phyloP scores from a whole-genome alignment of 2,329 filamentous ascomycete genomes.

The Hypoxylon sp. region DNA sequence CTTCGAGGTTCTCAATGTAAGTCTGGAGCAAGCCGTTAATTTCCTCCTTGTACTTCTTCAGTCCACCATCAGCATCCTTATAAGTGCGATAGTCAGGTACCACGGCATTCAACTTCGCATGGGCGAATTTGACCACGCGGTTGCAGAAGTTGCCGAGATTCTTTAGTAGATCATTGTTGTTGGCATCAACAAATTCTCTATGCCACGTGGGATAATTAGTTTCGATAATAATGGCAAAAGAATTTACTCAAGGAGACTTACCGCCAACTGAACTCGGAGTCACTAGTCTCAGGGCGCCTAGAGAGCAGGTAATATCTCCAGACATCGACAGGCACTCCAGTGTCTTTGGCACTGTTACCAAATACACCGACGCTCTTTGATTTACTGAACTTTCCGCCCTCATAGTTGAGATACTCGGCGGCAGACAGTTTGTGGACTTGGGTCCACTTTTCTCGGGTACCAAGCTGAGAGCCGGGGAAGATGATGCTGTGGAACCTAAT shows the following conservation, averaged over 20 bases:
- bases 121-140: slow-evolving; percentile 72
- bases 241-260: slow-evolving; percentile 23
- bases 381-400: slow-evolving; percentile 93
- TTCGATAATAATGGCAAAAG: slow-evolving; percentile 49
- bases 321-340: slow-evolving; percentile 86
- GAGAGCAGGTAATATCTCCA: slow-evolving; percentile 94
- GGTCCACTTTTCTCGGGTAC: slow-evolving; percentile 89
- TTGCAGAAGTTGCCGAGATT: slow-evolving; percentile 74
- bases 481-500: slow-evolving; percentile 85
- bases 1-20: slow-evolving; percentile 78
- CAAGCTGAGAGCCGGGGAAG: slow-evolving; percentile 89
- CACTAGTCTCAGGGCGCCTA: slow-evolving; percentile 85
- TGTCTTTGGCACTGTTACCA: slow-evolving; percentile 89
- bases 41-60: slow-evolving; percentile 65
- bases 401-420: slow-evolving; percentile 91
- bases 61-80: slow-evolving; percentile 56
- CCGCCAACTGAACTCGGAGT: slow-evolving; percentile 92
- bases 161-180: slow-evolving; percentile 90
- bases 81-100: slow-evolving; percentile 66
- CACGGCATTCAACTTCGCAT: slow-evolving; percentile 74
- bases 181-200: slow-evolving; percentile 80
- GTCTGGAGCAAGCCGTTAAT: slow-evolving; percentile 76
- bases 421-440: slow-evolving; percentile 90
- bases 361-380: slow-evolving; percentile 92
- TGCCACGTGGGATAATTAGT: slow-evolving; percentile 1